Conservation (phyloP, 768 basidiomycete species). For the Naganishia onofrii region DNA sequence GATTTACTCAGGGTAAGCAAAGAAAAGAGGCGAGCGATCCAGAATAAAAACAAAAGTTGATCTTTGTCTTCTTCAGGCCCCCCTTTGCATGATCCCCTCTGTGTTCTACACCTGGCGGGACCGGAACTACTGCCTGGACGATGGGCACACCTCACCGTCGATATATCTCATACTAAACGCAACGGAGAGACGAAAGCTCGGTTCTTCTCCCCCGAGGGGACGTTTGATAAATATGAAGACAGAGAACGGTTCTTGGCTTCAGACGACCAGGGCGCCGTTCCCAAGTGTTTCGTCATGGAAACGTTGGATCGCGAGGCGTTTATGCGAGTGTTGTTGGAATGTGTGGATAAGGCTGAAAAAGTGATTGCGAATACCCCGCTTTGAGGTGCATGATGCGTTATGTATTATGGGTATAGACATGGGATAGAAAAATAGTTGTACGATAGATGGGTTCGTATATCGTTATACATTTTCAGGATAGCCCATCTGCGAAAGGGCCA, state of each 20-base stretch:
- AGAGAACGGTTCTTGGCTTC: neutral
- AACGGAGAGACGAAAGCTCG: constrained; percentile 27
- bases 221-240: neutral
- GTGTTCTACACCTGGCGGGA: constrained; percentile 21
- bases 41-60: neutral
- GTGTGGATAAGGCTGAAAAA: constrained; percentile 21
- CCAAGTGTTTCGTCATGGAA: constrained; percentile 23
- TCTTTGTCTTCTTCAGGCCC: constrained; percentile 11
- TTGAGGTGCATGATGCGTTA: neutral
- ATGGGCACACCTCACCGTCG: constrained; percentile 18
- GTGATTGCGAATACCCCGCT: constrained; percentile 19
- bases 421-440: neutral
- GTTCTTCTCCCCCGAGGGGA: constrained; percentile 22
- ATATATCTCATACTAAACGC: constrained; percentile 2
- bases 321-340: constrained; percentile 28
- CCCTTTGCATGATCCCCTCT: constrained; percentile 30
- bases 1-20: constrained; percentile 23
- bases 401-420: neutral
- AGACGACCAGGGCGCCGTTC: neutral
- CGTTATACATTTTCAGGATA: neutral
- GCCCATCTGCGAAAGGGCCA: no score
- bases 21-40: neutral
- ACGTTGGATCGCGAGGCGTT: constrained; percentile 21
- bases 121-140: constrained; percentile 23
- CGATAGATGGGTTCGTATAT: neutral